Base-by-base conservation (phyloP, 805 yeast genomes). In the Candida odintsovae region DNA sequence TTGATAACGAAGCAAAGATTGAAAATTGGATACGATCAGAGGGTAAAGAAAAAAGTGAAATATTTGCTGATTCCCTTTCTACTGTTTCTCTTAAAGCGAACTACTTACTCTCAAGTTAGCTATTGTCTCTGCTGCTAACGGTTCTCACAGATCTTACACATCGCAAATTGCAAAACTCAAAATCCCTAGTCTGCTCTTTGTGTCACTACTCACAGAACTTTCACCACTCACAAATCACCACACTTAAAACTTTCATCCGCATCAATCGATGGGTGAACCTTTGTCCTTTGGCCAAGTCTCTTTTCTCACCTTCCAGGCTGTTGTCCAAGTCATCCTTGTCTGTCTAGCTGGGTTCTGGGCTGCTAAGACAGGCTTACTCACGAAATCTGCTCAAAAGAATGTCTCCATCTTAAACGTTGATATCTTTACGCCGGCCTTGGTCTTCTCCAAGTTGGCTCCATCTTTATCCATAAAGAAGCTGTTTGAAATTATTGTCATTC, bases 371-470 rank as follows among this genome's bases (percentile, higher is more conserved):
- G 90, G 92, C 2, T 66, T 87, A 37, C 73, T 94, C 40, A 78
- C 77, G 45, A 77, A 85, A 47, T 68, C 73, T 38, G 88, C 85
- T n/a, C 96, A 90, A 57, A 88, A 86, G 61, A 74, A 78, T 38
- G 75, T 92, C 19, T 82, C 94, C 5, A 70, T 75, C 47, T 72
- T 92, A 44, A 92, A 92, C 61, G 97, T 94, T 33, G 92, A 88
- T 66, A 69, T 92, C 44, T 92, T 94, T 71, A 94, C 98, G 19
- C 98, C 99, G 8, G 90, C 96, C 56, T 78, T 92, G 72, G 90
- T 92, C 56, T 94, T 92, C 66, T 77, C 88, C 53, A 94, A 94
- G 64, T 71, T 81, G 58, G 86, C 83, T 1, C 73, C 78, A 20
- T 70, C 80, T 11, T 68, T 94, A 41, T 83, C 94, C 6, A 65